Conservation (phyloP, 805 yeast species). For the Yamadazyma laniorum region DNA sequence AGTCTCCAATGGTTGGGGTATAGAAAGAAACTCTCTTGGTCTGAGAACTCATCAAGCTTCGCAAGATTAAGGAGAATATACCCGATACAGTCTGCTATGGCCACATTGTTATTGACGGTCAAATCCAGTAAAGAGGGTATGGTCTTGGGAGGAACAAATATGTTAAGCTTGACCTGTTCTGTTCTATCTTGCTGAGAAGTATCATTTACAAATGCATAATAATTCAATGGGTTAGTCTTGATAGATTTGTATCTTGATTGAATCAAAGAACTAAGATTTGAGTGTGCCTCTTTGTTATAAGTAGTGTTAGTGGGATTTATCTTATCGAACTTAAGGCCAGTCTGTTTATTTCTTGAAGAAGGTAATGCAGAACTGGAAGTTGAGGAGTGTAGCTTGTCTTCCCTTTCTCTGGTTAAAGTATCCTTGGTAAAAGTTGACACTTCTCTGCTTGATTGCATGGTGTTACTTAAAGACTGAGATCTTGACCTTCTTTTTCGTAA, state of each 20-base stretch:
- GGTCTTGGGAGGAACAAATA: conserved; percentile 35
- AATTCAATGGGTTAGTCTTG: conserved; percentile 44
- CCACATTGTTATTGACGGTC: conserved; percentile 24
- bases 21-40: conserved; percentile 3
- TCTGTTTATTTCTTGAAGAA: conserved; percentile 5
- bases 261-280: conserved; percentile 46
- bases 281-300: conserved; percentile 15
- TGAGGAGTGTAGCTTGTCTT: neutral
- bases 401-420: conserved; percentile 1
- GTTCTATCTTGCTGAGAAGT: conserved; percentile 2
- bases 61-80: conserved; percentile 31
- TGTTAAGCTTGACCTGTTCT: conserved; percentile 15
- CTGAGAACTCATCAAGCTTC: conserved; percentile 20
- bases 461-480: conserved; percentile 1
- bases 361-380: conserved; percentile 4
- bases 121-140: conserved; percentile 24
- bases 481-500: conserved; percentile 11
- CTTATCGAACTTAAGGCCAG: conserved; percentile 22
- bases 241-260: conserved; percentile 33
- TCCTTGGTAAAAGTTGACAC: neutral
- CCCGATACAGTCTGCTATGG: conserved; percentile 42
- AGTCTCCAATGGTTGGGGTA: conserved; percentile 70
- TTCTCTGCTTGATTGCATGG: conserved; percentile 3
- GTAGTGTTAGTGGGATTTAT: conserved; percentile 13
- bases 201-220: conserved; percentile 30